phyloP scores from a whole-genome alignment of 306 rosid genomes.

The Hippophae tibetana region DNA sequence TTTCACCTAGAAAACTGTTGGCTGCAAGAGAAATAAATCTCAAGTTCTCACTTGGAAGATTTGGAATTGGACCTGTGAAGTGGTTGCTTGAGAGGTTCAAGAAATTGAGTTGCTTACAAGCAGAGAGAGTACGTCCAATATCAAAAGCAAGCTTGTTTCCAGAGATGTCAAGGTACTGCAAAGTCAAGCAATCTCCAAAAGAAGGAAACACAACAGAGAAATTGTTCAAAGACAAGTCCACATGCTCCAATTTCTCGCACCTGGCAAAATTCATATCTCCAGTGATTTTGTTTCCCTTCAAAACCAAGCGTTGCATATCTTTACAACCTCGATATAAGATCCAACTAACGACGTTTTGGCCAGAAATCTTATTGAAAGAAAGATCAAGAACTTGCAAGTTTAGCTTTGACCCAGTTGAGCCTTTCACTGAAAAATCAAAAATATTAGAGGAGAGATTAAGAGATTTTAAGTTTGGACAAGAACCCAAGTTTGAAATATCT shows the following conservation, averaged over 20 bases:
- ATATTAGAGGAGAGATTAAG: constrained; percentile 58
- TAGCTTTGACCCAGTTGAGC: constrained; percentile 13
- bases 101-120: constrained; percentile 36
- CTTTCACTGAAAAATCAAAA: constrained; percentile 29
- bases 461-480: constrained; percentile 43
- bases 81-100: constrained; percentile 60
- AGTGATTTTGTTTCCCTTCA: constrained; percentile 53
- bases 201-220: constrained; percentile 43
- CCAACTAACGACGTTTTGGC: constrained; percentile 41
- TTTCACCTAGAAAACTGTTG: constrained; percentile 42
- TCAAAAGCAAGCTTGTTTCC: constrained; percentile 61
- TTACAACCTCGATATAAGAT: constrained; percentile 29
- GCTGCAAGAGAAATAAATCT: constrained; percentile 35
- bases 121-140: constrained; percentile 27
- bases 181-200: constrained; percentile 50
- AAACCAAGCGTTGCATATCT: constrained; percentile 22
- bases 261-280: constrained; percentile 42
- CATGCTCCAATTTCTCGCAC: constrained; percentile 26
- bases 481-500: constrained; percentile 23
- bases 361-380: constrained; percentile 54
- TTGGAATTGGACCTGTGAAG: constrained; percentile 52
- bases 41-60: constrained; percentile 34
- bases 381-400: constrained; percentile 43
- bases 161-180: constrained; percentile 61
- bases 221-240: constrained; percentile 71